phyloP scores from a whole-genome alignment of 2,329 filamentous ascomycete species.

The Nemania abortiva region DNA sequence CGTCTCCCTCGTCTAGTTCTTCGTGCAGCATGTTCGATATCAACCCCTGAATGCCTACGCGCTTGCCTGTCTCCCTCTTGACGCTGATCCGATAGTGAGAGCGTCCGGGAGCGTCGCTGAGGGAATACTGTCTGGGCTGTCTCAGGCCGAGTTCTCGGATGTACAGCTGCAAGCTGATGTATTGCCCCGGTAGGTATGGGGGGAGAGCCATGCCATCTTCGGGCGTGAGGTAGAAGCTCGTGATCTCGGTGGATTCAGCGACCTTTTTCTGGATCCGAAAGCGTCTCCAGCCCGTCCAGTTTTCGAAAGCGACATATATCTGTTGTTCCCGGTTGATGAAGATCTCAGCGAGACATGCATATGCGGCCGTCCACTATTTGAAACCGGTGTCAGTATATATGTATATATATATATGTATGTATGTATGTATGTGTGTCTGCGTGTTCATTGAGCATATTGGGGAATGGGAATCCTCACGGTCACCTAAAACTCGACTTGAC shows the following conservation, averaged over 20 bases:
- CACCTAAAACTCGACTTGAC: not conserved
- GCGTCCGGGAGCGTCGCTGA: slow-evolving; percentile 68
- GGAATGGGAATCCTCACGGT: not conserved
- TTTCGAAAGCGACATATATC: slow-evolving; percentile 65
- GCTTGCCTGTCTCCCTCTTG: slow-evolving; percentile 68
- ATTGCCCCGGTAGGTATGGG: slow-evolving; percentile 76
- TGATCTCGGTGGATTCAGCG: slow-evolving; percentile 70
- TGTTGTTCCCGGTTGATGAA: slow-evolving; percentile 74
- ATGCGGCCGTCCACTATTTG: slow-evolving; percentile 74
- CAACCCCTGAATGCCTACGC: slow-evolving; percentile 58
- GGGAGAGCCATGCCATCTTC: slow-evolving; percentile 70
- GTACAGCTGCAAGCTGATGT: slow-evolving; percentile 73
- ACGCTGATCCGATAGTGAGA: slow-evolving; percentile 79
- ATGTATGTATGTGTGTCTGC: too few species aligned
- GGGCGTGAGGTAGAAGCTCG: slow-evolving; percentile 77
- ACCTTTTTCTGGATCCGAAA: slow-evolving; percentile 71
- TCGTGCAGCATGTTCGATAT: slow-evolving; percentile 67
- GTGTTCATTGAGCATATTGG: not conserved
- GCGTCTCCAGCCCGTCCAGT: slow-evolving; percentile 63
- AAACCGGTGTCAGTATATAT: slow-evolving; percentile 13
- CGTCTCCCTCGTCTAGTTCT: slow-evolving; percentile 62
- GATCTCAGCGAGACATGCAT: slow-evolving; percentile 76
- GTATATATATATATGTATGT: too few species aligned
- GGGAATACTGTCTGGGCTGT: slow-evolving; percentile 81
- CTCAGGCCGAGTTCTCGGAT: slow-evolving; percentile 72